Evolutionary conservation across 768 basidiomycete genomes (phyloP).

Genomic region (Tricholoma matsutake): DNA sequence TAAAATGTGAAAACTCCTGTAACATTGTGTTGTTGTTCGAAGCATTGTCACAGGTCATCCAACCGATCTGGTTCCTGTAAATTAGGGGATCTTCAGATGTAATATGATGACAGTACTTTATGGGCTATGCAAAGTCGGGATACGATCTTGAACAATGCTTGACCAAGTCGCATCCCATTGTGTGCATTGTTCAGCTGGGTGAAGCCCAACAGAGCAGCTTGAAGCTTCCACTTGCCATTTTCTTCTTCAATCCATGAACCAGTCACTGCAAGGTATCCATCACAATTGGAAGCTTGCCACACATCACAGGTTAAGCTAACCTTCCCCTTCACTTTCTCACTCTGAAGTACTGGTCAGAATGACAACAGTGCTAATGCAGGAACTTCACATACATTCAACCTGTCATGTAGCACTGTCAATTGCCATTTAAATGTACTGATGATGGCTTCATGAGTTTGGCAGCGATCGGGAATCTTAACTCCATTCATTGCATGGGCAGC

Average conservation of each 20-base stretch:
- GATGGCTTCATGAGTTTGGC: conserved; percentile 18
- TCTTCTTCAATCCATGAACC: conserved; percentile 14
- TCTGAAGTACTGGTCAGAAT: neutral
- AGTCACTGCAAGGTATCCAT: conserved; percentile 38
- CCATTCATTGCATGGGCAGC: no score
- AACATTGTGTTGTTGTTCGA: no score
- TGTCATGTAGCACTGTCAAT: no score
- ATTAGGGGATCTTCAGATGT: conserved; percentile 22
- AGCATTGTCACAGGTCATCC: no score
- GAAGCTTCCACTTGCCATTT: no score
- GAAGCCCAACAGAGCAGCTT: no score
- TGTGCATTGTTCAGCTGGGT: no score
- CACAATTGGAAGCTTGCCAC: conserved; percentile 37
- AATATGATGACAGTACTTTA: conserved; percentile 20
- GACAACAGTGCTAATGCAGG: neutral
- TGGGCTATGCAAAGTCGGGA: conserved; percentile 27
- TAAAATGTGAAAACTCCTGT: conserved; percentile 24
- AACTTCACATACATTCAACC: no score
- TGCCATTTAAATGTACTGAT: conserved; percentile 14
- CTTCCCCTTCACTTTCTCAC: conserved; percentile 2
- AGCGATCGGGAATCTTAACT: no score
- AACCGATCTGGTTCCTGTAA: no score
- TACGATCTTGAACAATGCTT: no score
- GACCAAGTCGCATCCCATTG: no score
- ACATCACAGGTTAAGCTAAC: conserved; percentile 34